Base-by-base conservation (phyloP, 2,329 filamentous ascomycete species). In the Trichophyton equinum region DNA sequence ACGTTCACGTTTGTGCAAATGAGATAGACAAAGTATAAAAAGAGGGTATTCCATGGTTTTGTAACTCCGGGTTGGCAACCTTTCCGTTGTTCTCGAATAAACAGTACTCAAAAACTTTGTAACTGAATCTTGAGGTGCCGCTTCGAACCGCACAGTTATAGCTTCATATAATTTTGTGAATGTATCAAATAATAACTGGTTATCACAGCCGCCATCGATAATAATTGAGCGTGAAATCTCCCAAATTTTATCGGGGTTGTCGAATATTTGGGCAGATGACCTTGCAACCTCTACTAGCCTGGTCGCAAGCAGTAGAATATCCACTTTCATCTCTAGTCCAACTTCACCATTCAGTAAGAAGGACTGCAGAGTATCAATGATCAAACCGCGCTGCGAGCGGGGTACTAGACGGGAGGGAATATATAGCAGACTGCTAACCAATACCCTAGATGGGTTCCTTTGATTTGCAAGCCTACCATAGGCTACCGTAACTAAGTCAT, bases 221-320 rank as follows among this genome's bases (percentile, higher is more conserved):
- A 66, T 64, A 53, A 75, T 65, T n/a, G 69, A 67, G 61, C 70
- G 69, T 25, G 72, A 72, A 27, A 71, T 67, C 38, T 69, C 70
- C 70, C 73, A 76, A 40, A 73, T 66, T 4, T 69, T 69, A 25
- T 72, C 70, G 67, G 69, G 70, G 53, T 73, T 70, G 55, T 67
- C 70, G 8, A 71, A 74, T 25, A 75, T 55, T 60, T 18, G 65
- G 63, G 72, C 73, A 40, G 72, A 65, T 7, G 70, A 73, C 62
- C 75, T 76, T 3, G 74, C 69, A 68, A 73, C 70, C n/a, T 71
- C 69, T 4, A 73, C 69, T 53, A 76, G 60, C 38, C 71, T 74
- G 0, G 73, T 72, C 71, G 76, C 74, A 63, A 76, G 65, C 3
- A 73, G 71, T 49, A 76, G 58, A 2, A 74, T 64, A 2, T 72